Percentiles rank a stretch among this genome's conserved stretches.
Conservation (phyloP, 768 basidiomycete genomes). For the Panellus pusillus region DNA sequence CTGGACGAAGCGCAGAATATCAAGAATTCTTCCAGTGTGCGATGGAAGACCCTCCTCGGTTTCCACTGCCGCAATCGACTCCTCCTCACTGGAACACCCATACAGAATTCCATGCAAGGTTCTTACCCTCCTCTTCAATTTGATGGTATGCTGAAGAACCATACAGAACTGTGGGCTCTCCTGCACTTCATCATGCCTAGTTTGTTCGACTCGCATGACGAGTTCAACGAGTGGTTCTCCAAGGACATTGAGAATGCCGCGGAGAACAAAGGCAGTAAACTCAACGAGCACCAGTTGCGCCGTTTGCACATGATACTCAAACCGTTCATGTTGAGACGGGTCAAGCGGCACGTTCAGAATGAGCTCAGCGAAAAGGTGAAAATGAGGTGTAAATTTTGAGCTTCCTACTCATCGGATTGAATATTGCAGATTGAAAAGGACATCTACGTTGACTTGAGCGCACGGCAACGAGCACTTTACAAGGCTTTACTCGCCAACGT, state of each 20-base stretch:
- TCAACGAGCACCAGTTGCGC: constrained; percentile 93
- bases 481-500: constrained; percentile 88
- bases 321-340: constrained; percentile 96
- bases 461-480: constrained; percentile 89
- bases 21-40: constrained; percentile 93
- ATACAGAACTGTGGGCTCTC: constrained; percentile 91
- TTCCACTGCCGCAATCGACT: constrained; percentile 96
- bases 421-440: constrained; percentile 88
- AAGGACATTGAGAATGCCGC: constrained; percentile 97
- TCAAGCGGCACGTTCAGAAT: constrained; percentile 99
- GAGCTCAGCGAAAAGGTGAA: constrained; percentile 96
- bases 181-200: constrained; percentile 99
- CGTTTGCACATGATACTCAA: constrained; percentile 98
- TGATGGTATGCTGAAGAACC: constrained; percentile 13
- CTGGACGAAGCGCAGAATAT: constrained; percentile 99
- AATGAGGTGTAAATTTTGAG: background rate
- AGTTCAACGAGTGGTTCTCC: constrained; percentile 99
- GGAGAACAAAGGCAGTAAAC: constrained; percentile 86
- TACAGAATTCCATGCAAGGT: constrained; percentile 99
- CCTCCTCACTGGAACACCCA: constrained; percentile 94
- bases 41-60: constrained; percentile 96
- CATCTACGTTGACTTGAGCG: constrained; percentile 90
- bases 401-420: constrained; percentile 4
- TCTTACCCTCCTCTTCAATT: constrained; percentile 17
- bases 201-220: constrained; percentile 97